Percentiles rank a stretch among this genome's conserved stretches.
Conservation (phyloP, 805 yeast genomes). For the Candida sphagnicola region DNA sequence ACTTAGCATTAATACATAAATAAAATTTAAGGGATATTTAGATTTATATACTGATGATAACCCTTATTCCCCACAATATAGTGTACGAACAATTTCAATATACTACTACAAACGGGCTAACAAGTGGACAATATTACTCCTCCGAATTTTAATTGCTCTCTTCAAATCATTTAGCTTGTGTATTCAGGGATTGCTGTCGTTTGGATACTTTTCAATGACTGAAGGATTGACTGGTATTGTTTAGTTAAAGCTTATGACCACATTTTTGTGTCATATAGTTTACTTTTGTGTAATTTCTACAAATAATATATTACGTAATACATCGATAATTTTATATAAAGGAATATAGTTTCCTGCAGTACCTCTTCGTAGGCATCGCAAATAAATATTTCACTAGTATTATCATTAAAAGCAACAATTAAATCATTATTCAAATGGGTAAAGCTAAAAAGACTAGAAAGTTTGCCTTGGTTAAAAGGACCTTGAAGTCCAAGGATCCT, state of each 20-base stretch:
- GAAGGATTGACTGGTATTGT: too few species aligned
- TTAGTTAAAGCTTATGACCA: too few species aligned
- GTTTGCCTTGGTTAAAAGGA: slow-evolving; percentile 89
- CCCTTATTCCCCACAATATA: background rate
- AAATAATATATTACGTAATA: too few species aligned
- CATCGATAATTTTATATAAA: too few species aligned
- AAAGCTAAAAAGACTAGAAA: slow-evolving; percentile 95
- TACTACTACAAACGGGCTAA: background rate
- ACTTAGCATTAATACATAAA: background rate
- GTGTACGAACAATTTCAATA: background rate
- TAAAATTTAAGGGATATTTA: background rate
- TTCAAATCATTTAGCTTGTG: too few species aligned
- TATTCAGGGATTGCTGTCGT: too few species aligned
- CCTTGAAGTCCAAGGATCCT: slow-evolving; percentile 69
- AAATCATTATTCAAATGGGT: slow-evolving; percentile 58
- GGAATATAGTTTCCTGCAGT: too few species aligned
- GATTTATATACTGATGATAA: background rate
- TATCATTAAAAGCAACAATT: too few species aligned
- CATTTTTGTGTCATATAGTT: background rate
- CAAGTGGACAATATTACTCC: too few species aligned
- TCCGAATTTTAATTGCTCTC: too few species aligned
- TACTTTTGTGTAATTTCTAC: background rate
- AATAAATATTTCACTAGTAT: background rate
- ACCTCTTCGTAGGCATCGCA: background rate
- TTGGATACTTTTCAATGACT: too few species aligned